Evolutionary conservation across 1,284 basidiomycete genomes (phyloP).

Genomic region (Microbotryum silenes-acaulis): DNA sequence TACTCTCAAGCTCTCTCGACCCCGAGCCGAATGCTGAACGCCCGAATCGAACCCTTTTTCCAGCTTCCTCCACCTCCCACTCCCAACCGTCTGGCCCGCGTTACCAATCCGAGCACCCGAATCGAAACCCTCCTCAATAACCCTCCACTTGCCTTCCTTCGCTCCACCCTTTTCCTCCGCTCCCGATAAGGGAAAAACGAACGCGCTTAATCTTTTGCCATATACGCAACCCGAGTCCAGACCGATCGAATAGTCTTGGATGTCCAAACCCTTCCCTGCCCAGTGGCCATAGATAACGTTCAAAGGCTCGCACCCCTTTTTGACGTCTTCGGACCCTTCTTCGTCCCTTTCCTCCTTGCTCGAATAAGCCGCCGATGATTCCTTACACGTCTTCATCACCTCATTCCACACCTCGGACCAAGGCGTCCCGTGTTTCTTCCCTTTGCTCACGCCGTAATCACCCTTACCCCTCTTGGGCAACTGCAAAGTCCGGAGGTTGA

Average conservation of each 20-base stretch:
- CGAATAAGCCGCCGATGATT: too few relatives aligned
- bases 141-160: too few relatives aligned
- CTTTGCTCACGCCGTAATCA: conserved; percentile 19
- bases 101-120: too few relatives aligned
- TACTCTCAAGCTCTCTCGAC: too few relatives aligned
- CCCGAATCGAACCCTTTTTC: too few relatives aligned
- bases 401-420: conserved; percentile 34
- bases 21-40: too few relatives aligned
- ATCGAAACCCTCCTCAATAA: too few relatives aligned
- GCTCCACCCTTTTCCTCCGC: too few relatives aligned
- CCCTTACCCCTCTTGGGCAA: conserved; percentile 23
- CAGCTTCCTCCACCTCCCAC: too few relatives aligned
- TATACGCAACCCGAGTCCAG: conserved; percentile 34
- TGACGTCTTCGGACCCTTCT: not conserved
- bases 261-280: conserved; percentile 28
- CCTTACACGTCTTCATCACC: conserved; percentile 23
- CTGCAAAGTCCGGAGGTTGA: conserved; percentile 36
- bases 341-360: conserved; percentile 3
- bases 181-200: conserved; percentile 24
- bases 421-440: conserved; percentile 14
- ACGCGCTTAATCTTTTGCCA: conserved; percentile 30
- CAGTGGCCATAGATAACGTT: conserved; percentile 35
- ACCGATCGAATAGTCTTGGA: conserved; percentile 30
- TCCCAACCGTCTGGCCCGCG: too few relatives aligned
- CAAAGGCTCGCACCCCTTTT: conserved; percentile 14